Conservation (phyloP, 108 stramenopile genomes). For the Conticribra guillardii region DNA sequence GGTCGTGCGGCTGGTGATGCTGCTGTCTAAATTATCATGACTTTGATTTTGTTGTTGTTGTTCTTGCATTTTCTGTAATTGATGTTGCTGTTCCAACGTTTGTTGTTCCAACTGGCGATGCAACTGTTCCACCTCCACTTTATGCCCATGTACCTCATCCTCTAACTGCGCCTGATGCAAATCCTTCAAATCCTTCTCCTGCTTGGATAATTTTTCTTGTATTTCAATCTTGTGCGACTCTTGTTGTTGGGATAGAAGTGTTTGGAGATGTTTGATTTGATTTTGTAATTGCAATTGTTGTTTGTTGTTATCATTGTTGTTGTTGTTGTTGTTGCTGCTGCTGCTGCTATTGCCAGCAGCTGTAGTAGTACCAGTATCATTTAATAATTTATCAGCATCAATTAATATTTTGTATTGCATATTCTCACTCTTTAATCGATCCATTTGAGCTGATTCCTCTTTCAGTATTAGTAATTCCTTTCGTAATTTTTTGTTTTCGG, state of each 20-base stretch:
- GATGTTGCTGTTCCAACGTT: background rate
- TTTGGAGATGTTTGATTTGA: background rate
- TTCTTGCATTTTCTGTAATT: background rate
- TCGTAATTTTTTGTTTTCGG: conserved; percentile 37
- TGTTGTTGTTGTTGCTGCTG: background rate
- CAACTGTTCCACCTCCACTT: background rate
- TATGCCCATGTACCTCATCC: background rate
- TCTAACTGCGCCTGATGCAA: background rate
- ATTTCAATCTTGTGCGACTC: background rate
- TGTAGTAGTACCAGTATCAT: background rate
- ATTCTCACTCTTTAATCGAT: background rate
- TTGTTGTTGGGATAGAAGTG: background rate
- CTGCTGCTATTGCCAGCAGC: background rate
- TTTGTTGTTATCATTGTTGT: background rate
- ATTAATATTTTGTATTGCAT: background rate
- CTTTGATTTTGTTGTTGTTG: background rate
- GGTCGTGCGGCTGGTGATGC: background rate
- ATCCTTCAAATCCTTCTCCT: background rate
- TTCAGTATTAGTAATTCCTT: conserved; percentile 10
- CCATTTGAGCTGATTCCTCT: conserved; percentile 8
- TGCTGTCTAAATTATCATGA: background rate
- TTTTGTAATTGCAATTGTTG: background rate
- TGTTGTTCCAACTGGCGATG: background rate
- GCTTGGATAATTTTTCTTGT: background rate
- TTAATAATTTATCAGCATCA: background rate